A percentile compares a stretch with the other conserved stretches of the same genome.
Conservation (phyloP, 306 rosid species). For the Cucurbita argyrosperma region DNA sequence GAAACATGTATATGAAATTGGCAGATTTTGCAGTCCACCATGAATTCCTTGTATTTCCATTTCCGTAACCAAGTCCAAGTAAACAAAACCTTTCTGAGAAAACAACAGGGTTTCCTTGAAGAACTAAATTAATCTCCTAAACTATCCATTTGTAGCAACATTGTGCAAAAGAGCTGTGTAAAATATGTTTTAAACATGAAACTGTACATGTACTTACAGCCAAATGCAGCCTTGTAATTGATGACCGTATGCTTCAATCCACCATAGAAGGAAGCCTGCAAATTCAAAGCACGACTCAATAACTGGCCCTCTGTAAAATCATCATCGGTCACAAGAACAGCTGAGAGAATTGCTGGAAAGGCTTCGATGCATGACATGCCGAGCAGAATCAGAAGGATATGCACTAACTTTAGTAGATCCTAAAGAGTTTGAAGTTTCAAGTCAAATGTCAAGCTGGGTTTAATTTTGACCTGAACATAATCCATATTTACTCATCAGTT, state of each 20-base stretch:
- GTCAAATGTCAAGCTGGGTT: not conserved
- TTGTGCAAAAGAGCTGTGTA: not conserved
- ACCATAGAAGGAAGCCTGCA: not conserved
- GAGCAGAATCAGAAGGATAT: not conserved
- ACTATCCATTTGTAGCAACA: not conserved
- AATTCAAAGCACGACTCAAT: not conserved
- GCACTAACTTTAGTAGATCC: not conserved
- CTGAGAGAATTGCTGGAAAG: not conserved
- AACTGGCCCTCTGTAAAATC: not conserved
- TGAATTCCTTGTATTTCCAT: not conserved
- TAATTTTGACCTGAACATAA: slow-evolving; percentile 11
- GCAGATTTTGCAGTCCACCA: not conserved
- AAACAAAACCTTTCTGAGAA: not conserved
- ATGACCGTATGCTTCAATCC: not conserved
- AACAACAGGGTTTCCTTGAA: not conserved
- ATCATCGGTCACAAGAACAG: not conserved
- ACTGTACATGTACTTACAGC: too few species aligned
- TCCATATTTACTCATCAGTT: slow-evolving; percentile 50
- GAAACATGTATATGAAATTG: not conserved
- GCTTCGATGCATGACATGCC: not conserved
- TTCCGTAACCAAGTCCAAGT: not conserved
- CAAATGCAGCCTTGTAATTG: not conserved
- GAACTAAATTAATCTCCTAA: not conserved
- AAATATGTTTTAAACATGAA: not conserved
- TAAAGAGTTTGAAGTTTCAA: not conserved